Evolutionary conservation across 768 basidiomycete species (phyloP).

Genomic region (Mycena galopus): DNA sequence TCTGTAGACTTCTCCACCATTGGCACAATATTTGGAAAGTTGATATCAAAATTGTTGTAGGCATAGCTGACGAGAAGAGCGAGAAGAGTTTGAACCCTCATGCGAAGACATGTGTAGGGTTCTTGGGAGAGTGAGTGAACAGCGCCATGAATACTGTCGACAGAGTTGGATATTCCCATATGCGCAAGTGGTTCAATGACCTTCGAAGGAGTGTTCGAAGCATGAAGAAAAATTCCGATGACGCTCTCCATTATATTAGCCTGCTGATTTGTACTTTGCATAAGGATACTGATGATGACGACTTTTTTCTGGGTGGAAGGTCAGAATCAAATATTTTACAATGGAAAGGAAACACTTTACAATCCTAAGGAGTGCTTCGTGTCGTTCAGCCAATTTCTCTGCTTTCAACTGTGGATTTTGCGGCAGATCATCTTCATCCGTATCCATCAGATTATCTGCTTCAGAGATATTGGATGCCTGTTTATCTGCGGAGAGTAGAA

Average conservation of each 20-base stretch:
- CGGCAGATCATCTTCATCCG: no score
- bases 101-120: conserved; percentile 29
- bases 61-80: conserved; percentile 48
- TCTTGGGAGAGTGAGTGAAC: conserved; percentile 43
- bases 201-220: conserved; percentile 41
- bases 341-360: no score
- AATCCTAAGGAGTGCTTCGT: no score
- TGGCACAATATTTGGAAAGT: conserved; percentile 45
- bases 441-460: no score
- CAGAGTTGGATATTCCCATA: conserved; percentile 45
- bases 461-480: no score
- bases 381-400: no score
- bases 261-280: conserved; percentile 15
- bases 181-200: conserved; percentile 46
- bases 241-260: conserved; percentile 37
- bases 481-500: no score
- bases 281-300: conserved; percentile 29
- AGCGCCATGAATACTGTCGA: conserved; percentile 39
- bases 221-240: conserved; percentile 40
- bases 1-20: conserved; percentile 45
- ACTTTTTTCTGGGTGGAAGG: conserved; percentile 18
- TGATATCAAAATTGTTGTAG: conserved; percentile 60
- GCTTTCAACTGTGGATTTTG: no score
- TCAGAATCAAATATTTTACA: not conserved
- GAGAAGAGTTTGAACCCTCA: conserved; percentile 41